A percentile compares a stretch with the other conserved stretches of the same genome.
phyloP scores from a whole-genome alignment of 306 rosid genomes.

The Medicago lupulina region DNA sequence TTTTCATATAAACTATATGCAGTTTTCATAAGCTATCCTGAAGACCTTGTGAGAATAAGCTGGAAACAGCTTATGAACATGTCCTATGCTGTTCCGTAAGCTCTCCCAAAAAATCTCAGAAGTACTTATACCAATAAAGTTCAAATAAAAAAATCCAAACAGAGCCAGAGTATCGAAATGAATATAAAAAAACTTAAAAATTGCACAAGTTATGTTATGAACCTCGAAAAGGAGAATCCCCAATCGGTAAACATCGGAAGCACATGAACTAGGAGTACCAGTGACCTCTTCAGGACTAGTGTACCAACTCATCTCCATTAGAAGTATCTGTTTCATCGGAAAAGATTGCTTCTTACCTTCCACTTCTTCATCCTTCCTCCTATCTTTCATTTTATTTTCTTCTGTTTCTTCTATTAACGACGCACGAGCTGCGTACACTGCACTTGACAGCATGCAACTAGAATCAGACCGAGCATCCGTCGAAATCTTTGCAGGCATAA shows the following conservation, averaged over 20 bases:
- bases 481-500: slow-evolving; percentile 53
- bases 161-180: slow-evolving; percentile 19
- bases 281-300: slow-evolving; percentile 85
- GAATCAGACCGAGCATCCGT: slow-evolving; percentile 68
- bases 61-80: neutral
- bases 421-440: slow-evolving; percentile 66
- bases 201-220: slow-evolving; percentile 37
- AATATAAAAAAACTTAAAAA: slow-evolving; percentile 34
- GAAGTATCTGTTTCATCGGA: slow-evolving; percentile 92
- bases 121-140: neutral
- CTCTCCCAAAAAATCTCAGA: neutral
- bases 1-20: neutral
- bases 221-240: slow-evolving; percentile 99
- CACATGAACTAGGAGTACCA: slow-evolving; percentile 67
- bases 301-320: slow-evolving; percentile 90
- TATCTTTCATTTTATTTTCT: slow-evolving; percentile 64
- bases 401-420: slow-evolving; percentile 71
- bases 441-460: slow-evolving; percentile 85
- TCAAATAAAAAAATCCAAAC: neutral
- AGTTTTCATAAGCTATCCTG: neutral
- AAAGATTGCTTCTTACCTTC: slow-evolving; percentile 80
- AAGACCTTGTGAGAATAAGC: neutral
- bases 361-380: slow-evolving; percentile 60
- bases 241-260: slow-evolving; percentile 86
- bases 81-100: neutral